Evolutionary conservation across 768 basidiomycete genomes (phyloP).

Genomic region (Lactarius hengduanensis): DNA sequence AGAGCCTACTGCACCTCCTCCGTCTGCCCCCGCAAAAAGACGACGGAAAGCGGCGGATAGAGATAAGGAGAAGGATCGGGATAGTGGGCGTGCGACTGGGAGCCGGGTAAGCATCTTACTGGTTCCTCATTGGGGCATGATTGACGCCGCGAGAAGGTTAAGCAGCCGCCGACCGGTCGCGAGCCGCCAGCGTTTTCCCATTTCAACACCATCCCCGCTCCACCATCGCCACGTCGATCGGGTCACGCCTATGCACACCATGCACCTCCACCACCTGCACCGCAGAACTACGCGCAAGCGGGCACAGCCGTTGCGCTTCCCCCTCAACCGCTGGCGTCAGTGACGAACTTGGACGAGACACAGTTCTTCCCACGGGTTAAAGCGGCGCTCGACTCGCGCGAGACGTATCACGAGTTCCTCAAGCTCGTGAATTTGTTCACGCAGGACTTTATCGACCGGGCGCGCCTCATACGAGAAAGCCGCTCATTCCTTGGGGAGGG

Average conservation of each 20-base stretch:
- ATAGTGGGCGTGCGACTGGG: constrained; percentile 23
- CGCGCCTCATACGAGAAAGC: constrained; percentile 78
- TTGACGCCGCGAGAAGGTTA: constrained; percentile 29
- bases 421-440: constrained; percentile 94
- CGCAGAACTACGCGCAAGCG: constrained; percentile 8
- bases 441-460: constrained; percentile 88
- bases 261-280: constrained; percentile 19
- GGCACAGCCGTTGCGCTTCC: constrained; percentile 16
- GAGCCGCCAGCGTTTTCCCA: constrained; percentile 33
- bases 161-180: constrained; percentile 30
- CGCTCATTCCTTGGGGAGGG: constrained; percentile 69
- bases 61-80: constrained; percentile 40
- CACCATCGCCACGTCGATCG: constrained; percentile 34
- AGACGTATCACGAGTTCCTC: constrained; percentile 90
- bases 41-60: constrained; percentile 60
- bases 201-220: constrained; percentile 32
- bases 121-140: neutral
- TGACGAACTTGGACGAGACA: constrained; percentile 49
- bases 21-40: constrained; percentile 59
- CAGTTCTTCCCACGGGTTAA: constrained; percentile 94
- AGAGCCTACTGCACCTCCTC: constrained; percentile 28
- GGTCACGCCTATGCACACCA: constrained; percentile 25
- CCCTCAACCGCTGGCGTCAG: constrained; percentile 27
- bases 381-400: constrained; percentile 64
- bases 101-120: constrained; percentile 24